Conservation (phyloP, 2,329 filamentous ascomycete species). For the Fonsecaea multimorphosa region DNA sequence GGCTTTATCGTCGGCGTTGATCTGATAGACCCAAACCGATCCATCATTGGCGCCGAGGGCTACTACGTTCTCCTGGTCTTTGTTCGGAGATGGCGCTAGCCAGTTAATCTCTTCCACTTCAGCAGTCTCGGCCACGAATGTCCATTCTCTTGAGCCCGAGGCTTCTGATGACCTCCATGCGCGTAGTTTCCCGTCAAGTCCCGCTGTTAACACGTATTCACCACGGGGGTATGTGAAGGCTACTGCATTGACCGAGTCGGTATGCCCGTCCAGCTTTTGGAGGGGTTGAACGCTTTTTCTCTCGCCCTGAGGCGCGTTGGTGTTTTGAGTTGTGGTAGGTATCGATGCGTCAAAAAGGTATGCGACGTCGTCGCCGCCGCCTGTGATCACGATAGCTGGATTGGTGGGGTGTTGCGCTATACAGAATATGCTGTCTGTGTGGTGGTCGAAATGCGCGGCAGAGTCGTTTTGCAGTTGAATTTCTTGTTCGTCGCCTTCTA, state of each 20-base stretch:
- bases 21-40: slow-evolving; percentile 93
- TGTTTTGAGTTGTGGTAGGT: slow-evolving; percentile 69
- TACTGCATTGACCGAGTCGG: slow-evolving; percentile 86
- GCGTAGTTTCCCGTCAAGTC: slow-evolving; percentile 82
- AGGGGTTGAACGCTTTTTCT: slow-evolving; percentile 68
- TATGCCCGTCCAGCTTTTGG: slow-evolving; percentile 83
- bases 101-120: slow-evolving; percentile 97
- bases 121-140: slow-evolving; percentile 75
- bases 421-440: slow-evolving; percentile 91
- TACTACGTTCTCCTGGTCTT: slow-evolving; percentile 75
- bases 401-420: slow-evolving; percentile 89
- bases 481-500: slow-evolving; percentile 65
- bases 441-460: slow-evolving; percentile 85
- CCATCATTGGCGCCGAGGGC: slow-evolving; percentile 90
- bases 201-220: slow-evolving; percentile 83
- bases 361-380: slow-evolving; percentile 82
- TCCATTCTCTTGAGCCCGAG: slow-evolving; percentile 60
- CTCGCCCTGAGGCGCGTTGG: slow-evolving; percentile 65
- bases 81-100: slow-evolving; percentile 75
- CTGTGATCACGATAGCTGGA: slow-evolving; percentile 80
- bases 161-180: slow-evolving; percentile 65
- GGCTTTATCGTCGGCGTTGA: slow-evolving; percentile 69
- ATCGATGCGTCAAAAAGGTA: slow-evolving; percentile 79
- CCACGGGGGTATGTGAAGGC: slow-evolving; percentile 82
- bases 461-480: slow-evolving; percentile 90